A percentile compares a stretch with the other conserved stretches of the same genome.
These are phyloP conservation scores for Waltergamsia citrina DNA, from an alignment of 2,329 filamentous ascomycete species.

Conservation along the genomic window DNA sequence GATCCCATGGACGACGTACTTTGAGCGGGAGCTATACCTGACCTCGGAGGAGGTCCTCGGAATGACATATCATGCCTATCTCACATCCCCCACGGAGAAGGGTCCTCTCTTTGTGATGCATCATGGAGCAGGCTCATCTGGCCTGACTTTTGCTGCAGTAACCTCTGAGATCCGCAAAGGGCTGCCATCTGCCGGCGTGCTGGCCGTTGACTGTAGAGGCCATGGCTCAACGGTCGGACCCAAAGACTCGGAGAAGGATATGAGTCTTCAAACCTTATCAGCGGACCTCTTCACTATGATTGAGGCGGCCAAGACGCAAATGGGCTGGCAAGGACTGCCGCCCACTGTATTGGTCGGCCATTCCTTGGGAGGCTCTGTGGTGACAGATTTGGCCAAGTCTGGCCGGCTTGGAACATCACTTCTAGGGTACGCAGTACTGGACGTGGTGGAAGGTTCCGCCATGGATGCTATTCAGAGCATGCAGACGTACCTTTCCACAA, in stretches of 20 bases:
- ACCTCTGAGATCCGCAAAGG: conserved; percentile 67
- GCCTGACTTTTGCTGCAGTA: conserved; percentile 80
- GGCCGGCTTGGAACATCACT: conserved; percentile 57
- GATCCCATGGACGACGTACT: conserved; percentile 82
- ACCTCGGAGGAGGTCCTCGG: conserved; percentile 30
- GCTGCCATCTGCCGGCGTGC: conserved; percentile 70
- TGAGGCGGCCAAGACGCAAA: conserved; percentile 51
- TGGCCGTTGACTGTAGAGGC: conserved; percentile 77
- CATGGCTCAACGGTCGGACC: conserved; percentile 65
- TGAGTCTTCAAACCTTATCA: conserved; percentile 64
- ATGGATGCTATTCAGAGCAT: conserved; percentile 93
- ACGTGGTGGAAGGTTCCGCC: conserved; percentile 92
- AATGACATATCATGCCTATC: conserved; percentile 73
- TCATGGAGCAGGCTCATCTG: conserved; percentile 90
- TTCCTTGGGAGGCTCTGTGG: conserved; percentile 83
- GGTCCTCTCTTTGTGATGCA: conserved; percentile 88
- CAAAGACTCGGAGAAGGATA: conserved; percentile 39
- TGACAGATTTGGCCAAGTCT: conserved; percentile 70
- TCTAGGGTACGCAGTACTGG: conserved; percentile 80
- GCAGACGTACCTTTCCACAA: conserved; percentile 79
- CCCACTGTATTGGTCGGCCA: conserved; percentile 79
- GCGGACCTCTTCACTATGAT: conserved; percentile 65
- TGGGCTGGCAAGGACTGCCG: conserved; percentile 67
- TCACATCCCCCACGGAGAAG: conserved; percentile 67
- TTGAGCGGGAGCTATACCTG: conserved; percentile 78